These are phyloP conservation scores for Fusarium caatingaense DNA, from an alignment of 2,329 filamentous ascomycete species.

Conservation along the genomic window DNA sequence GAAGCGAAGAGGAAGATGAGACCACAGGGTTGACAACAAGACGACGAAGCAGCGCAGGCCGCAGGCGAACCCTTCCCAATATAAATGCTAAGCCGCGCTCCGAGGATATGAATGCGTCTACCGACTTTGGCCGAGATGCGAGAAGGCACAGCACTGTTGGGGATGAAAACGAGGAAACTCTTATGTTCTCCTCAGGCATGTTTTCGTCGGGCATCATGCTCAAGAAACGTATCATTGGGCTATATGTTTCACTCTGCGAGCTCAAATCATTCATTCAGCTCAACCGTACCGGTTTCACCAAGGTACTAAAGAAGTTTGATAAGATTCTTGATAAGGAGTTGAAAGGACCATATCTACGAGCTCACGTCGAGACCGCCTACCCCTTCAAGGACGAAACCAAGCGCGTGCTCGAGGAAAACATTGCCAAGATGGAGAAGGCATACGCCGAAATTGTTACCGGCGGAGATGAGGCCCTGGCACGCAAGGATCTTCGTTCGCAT, in stretches of 20 bases:
- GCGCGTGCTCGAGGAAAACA: constrained; percentile 75
- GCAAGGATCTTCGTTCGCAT: constrained; percentile 87
- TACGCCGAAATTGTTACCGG: constrained; percentile 87
- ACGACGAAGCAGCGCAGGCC: constrained; percentile 55
- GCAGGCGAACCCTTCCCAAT: constrained; percentile 54
- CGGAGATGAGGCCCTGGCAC: constrained; percentile 80
- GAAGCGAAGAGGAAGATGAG: constrained; percentile 73
- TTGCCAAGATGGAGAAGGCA: constrained; percentile 78
- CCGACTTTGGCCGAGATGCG: constrained; percentile 63
- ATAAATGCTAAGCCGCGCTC: constrained; percentile 53
- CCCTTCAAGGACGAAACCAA: constrained; percentile 83
- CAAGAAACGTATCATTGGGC: constrained; percentile 88
- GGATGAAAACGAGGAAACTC: constrained; percentile 81
- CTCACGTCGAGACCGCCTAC: constrained; percentile 80
- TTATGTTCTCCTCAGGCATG: constrained; percentile 70
- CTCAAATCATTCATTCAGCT: constrained; percentile 96
- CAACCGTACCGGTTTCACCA: constrained; percentile 95
- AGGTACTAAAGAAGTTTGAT: constrained; percentile 98
- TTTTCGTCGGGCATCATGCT: constrained; percentile 81
- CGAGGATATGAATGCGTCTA: constrained; percentile 70
- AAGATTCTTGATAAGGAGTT: constrained; percentile 90
- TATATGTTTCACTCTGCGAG: constrained; percentile 94
- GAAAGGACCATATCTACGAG: constrained; percentile 79
- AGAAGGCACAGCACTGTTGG: constrained; percentile 75
- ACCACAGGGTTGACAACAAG: constrained; percentile 65